A percentile compares a stretch with the other conserved stretches of the same genome.
Evolutionary conservation across 2,329 filamentous ascomycete species (phyloP).

Genomic region (Exophiala calicioides): DNA sequence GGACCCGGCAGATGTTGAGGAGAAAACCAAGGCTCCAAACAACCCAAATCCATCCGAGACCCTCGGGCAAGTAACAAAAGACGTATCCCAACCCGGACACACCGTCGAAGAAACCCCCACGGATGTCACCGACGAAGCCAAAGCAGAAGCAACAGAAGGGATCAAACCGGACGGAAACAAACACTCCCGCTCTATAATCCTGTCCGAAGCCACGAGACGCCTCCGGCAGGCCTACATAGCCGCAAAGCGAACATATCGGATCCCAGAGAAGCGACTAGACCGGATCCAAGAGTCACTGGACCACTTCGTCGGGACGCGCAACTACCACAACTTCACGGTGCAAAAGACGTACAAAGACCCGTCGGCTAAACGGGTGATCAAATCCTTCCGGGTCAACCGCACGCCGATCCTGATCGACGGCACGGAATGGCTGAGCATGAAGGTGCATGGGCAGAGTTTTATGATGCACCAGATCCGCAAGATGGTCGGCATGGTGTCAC

Average conservation of each 20-base stretch:
- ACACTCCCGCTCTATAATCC: conserved; percentile 39
- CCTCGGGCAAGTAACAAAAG: not conserved
- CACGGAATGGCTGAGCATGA: conserved; percentile 92
- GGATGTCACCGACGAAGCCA: conserved; percentile 6
- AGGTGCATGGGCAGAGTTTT: conserved; percentile 96
- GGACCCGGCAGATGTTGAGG: conserved; percentile 20
- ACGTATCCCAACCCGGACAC: not conserved
- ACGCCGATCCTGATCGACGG: conserved; percentile 81
- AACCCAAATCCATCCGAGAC: not conserved
- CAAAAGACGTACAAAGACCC: conserved; percentile 80
- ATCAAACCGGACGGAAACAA: conserved; percentile 7
- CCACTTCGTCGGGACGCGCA: conserved; percentile 78
- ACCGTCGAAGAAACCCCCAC: conserved; percentile 10
- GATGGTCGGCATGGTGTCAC: conserved; percentile 91
- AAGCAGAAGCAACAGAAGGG: conserved; percentile 3
- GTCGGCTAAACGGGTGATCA: conserved; percentile 86
- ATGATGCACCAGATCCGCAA: conserved; percentile 99
- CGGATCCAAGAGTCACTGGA: conserved; percentile 74
- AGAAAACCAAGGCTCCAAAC: conserved; percentile 22
- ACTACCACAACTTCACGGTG: conserved; percentile 98
- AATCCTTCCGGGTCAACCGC: conserved; percentile 78
- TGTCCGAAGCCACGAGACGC: conserved; percentile 67
- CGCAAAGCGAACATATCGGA: conserved; percentile 83
- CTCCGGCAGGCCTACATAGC: conserved; percentile 79
- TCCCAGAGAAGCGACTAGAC: conserved; percentile 68